Base-by-base conservation (phyloP, 75 land plant genomes). In the Pinus tabuliformis region DNA sequence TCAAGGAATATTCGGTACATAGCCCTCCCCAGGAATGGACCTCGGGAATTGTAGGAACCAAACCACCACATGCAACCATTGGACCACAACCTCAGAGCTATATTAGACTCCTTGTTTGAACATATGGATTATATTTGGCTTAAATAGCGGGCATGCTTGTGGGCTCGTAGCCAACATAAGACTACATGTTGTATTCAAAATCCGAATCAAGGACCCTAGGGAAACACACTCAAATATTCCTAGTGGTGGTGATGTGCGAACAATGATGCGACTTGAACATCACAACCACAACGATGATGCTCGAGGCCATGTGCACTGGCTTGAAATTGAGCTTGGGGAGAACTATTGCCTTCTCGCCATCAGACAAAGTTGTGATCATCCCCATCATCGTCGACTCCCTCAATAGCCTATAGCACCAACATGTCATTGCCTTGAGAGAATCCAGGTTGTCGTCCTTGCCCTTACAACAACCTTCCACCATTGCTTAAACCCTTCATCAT, bases 171-270 rank as follows among this genome's bases (percentile, higher is more conserved):
- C 99, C 99, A 42, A 98, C 94, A 63, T 97, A 97, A 39, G 95
- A 90, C 81, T 97, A 98, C 9, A 98, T 92, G 76, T 95, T 95
- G 56, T 94, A 97, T 88, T 97, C 99, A 62, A 97, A 97, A 80
- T 97, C 99, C 12, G 99, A 97, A 62, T 97, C 99, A 1, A 98
- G 99, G 1, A 98, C 99, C 6, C 99, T 95, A n/a, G 99, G 99
- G 72, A 98, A 97, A 64, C 92, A 97, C 20, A 97, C 99, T 58
- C 99, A 97, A 15, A 97, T 97, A 73, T 97, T 97, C 59, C 99
- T 98, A 21, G 99, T 97, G 14, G 99, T 97, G 11, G 99, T 98
- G 57, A 97, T 97, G 65, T 97, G 99, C 21, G 98, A 98, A 72
- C 98, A 95, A n/a, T 98, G 83, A 59, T 97, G 99, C 1, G 98